Evolutionary conservation across 1,284 basidiomycete species (phyloP), one percentile per base, ranked within the genome.

Genomic region (Cystobasidiaceae sp.): DNA sequence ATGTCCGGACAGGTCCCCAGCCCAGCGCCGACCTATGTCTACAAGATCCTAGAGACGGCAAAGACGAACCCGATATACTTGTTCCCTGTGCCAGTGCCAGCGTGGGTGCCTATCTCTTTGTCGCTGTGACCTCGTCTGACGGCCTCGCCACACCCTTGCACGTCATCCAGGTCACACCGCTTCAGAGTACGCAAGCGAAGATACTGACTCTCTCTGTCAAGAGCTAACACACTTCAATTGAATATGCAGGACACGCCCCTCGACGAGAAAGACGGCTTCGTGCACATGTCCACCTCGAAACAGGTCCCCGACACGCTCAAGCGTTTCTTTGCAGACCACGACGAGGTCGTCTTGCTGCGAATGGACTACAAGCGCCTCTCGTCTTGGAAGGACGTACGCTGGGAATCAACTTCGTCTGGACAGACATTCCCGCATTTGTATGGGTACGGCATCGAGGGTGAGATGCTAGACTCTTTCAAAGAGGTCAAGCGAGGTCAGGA

Each of bases 251-350:
- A 56, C 41, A 56, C 54, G 19, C 54, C 46, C n/a, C 59, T 68
- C 21, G 72, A 73, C 54, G 65, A 65, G 23, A 66, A 69, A n/a
- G 69, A 71, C 52, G 72, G 72, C 27, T 73, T 70, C 67, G 66
- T 71, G 15, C 72, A 73, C 60, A 58, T 71, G 34, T 71, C 69
- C 4, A 70, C 71, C 43, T 44, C 37, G 23, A 44, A 45, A 28
- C 71, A 73, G 46, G 60, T 71, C 25, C 61, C 66, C 25, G 52
- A 46, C n/a, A 71, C 70, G 11, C 65, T 73, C 46, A 61, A 56
- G 4, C 71, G 71, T 39, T 73, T 73, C 61, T 71, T 70, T 30
- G 67, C 46, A 39, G 58, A 49, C 9, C 67, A 69, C 37, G 58
- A 67, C 30, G 61, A 51, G 23, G 71, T 71, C 25, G 67, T 68